These are phyloP conservation scores for Euphorbia lathyris DNA, from an alignment of 345 rosid species.

Conservation along the genomic window DNA sequence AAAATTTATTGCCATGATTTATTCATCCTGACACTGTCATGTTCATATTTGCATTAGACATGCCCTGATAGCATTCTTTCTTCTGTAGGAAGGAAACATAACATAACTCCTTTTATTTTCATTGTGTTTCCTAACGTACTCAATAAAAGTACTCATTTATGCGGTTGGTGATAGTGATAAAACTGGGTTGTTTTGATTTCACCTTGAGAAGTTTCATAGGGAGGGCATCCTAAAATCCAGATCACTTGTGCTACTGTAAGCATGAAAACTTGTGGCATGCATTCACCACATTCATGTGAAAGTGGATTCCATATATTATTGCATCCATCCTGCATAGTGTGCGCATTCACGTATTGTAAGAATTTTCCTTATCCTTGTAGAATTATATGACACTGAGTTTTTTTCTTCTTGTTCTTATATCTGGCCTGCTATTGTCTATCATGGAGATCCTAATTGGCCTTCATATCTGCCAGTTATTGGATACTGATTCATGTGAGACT, in stretches of 20 bases:
- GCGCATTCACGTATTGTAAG: background rate
- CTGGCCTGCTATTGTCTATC: background rate
- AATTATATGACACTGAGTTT: background rate
- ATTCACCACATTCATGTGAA: background rate
- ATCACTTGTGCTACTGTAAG: no score
- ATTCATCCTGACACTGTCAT: background rate
- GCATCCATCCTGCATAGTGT: background rate
- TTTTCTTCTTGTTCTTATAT: background rate
- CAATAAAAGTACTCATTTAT: background rate
- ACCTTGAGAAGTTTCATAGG: no score
- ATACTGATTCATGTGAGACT: background rate
- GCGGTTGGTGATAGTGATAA: background rate
- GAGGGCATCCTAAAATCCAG: no score
- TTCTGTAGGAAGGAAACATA: background rate
- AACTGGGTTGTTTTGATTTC: no score
- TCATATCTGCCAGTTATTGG: background rate
- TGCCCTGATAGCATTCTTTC: no score
- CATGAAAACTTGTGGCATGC: no score
- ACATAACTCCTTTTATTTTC: background rate
- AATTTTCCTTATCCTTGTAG: background rate
- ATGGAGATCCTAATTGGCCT: background rate
- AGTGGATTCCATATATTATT: background rate
- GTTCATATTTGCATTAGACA: background rate
- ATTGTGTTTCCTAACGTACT: no score
- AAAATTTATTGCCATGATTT: background rate